phyloP scores from a whole-genome alignment of 1,139 yeast species.

The Candida glucosophila region DNA sequence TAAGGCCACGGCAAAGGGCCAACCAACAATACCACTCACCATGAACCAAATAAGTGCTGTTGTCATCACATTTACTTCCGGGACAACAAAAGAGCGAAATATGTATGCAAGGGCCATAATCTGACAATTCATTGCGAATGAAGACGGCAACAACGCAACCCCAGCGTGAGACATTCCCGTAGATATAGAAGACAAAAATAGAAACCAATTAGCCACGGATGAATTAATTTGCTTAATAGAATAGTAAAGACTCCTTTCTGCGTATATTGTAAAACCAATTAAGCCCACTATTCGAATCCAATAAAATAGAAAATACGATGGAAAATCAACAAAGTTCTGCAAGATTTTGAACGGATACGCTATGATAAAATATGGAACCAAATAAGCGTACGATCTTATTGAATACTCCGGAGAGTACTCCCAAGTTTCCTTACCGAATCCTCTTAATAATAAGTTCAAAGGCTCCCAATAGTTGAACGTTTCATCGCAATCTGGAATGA shows the following conservation, averaged over 20 bases:
- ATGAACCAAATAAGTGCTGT: constrained; percentile 1
- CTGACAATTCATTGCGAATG: constrained; percentile 67
- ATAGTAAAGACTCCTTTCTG: constrained; percentile 44
- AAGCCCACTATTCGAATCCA: constrained; percentile 43
- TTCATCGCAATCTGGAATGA: constrained; percentile 83
- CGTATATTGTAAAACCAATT: constrained; percentile 42
- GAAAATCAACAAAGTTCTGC: constrained; percentile 8
- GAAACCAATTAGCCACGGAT: constrained; percentile 49
- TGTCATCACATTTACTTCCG: background rate
- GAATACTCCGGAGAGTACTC: constrained; percentile 90
- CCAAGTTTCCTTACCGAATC: constrained; percentile 93
- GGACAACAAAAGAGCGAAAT: constrained; percentile 11
- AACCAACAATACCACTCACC: constrained; percentile 20
- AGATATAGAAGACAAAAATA: constrained; percentile 34
- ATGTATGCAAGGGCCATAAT: constrained; percentile 45
- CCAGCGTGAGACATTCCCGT: constrained; percentile 84
- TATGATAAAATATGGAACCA: constrained; percentile 43
- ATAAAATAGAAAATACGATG: constrained; percentile 40
- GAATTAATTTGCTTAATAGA: constrained; percentile 30
- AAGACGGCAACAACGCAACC: constrained; percentile 77
- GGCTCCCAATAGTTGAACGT: constrained; percentile 93
- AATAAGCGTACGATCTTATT: constrained; percentile 76
- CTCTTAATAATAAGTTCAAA: constrained; percentile 63
- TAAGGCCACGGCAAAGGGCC: constrained; percentile 53
- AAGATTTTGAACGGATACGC: constrained; percentile 27